phyloP scores from a whole-genome alignment of 2,329 filamentous ascomycete species.

The Colletotrichum coccodes region DNA sequence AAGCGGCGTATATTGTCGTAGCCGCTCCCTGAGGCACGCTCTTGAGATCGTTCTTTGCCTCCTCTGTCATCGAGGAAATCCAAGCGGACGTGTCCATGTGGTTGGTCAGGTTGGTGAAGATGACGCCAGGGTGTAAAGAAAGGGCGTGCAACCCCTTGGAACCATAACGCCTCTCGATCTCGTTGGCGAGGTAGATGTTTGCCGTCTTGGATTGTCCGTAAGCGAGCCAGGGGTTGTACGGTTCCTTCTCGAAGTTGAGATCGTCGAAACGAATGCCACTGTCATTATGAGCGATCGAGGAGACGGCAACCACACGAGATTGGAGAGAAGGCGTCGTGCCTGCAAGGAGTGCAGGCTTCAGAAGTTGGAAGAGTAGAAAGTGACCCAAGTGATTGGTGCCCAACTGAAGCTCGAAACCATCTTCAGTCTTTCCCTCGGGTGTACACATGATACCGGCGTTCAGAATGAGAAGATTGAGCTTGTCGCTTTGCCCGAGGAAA shows the following conservation, averaged over 20 bases:
- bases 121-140: constrained; percentile 18
- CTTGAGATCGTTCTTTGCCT: background rate
- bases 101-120: constrained; percentile 2
- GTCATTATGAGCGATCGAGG: constrained; percentile 52
- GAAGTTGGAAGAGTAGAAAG: constrained; percentile 42
- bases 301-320: constrained; percentile 57
- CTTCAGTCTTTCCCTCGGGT: constrained; percentile 34
- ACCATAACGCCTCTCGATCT: constrained; percentile 54
- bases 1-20: constrained; percentile 55
- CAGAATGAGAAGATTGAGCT: constrained; percentile 52
- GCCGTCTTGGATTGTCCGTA: constrained; percentile 63
- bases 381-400: constrained; percentile 40
- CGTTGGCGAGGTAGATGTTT: constrained; percentile 60
- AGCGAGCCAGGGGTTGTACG: constrained; percentile 45
- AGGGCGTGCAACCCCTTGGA: constrained; percentile 43
- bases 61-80: background rate
- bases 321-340: constrained; percentile 43
- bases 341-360: constrained; percentile 17
- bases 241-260: constrained; percentile 30
- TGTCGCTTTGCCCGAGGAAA: constrained; percentile 41
- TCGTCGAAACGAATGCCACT: constrained; percentile 46
- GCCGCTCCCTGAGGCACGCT: constrained; percentile 56
- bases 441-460: constrained; percentile 54
- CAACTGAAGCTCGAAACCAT: constrained; percentile 39
- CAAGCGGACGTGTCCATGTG: background rate